Evolutionary conservation across 805 yeast species (phyloP).

Genomic region (Aciculoconidium aculeatum): DNA sequence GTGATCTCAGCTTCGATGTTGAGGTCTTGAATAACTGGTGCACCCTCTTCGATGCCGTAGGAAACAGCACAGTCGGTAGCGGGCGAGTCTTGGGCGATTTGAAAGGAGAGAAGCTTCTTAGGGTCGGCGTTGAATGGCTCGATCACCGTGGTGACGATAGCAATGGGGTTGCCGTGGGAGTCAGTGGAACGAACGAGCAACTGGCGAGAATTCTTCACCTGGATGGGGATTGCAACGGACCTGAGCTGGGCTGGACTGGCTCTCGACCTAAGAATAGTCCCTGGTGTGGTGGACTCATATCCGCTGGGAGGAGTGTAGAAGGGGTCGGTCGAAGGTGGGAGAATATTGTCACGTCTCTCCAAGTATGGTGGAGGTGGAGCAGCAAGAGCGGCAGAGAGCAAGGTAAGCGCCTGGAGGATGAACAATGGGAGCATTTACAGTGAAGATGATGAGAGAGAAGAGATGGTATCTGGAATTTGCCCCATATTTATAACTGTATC

Average conservation of each 20-base stretch:
- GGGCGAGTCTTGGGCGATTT: conserved; percentile 24
- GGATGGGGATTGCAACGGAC: conserved; percentile 6
- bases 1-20: conserved; percentile 13
- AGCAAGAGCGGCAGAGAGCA: too few relatives aligned
- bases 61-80: conserved; percentile 23
- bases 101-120: conserved; percentile 22
- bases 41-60: conserved; percentile 14
- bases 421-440: too few relatives aligned
- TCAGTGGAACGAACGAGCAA: conserved; percentile 13
- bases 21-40: conserved; percentile 9
- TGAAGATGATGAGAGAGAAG: too few relatives aligned
- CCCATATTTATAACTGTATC: too few relatives aligned
- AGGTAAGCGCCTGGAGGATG: too few relatives aligned
- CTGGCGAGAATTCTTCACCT: conserved; percentile 11
- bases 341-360: too few relatives aligned
- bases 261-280: conserved; percentile 11
- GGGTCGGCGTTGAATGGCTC: conserved; percentile 25
- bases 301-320: conserved; percentile 13
- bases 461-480: too few relatives aligned
- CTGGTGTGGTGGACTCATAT: conserved; percentile 9
- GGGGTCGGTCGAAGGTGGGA: conserved; percentile 9
- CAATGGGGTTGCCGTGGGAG: conserved; percentile 20
- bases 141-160: conserved; percentile 21
- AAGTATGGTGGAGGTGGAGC: too few relatives aligned
- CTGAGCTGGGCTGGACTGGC: conserved; percentile 9